Evolutionary conservation across 2,329 filamentous ascomycete genomes (phyloP).

Genomic region (Venturia asperata): DNA sequence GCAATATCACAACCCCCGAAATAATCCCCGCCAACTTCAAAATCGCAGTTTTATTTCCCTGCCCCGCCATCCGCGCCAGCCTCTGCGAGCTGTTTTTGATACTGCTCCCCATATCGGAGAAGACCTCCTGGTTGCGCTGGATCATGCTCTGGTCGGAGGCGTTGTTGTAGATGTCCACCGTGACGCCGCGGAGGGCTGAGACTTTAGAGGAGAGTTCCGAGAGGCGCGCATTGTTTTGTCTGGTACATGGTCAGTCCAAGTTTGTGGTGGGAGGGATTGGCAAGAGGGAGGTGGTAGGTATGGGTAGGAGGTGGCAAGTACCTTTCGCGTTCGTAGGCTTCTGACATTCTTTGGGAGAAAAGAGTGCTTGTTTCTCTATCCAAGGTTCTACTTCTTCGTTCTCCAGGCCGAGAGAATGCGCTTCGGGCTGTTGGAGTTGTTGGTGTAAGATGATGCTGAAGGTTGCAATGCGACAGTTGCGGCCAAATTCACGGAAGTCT

Average conservation of each 20-base stretch:
- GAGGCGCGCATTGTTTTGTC: conserved; percentile 91
- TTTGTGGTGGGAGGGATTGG: conserved; percentile 18
- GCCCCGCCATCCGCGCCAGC: conserved; percentile 81
- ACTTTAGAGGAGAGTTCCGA: conserved; percentile 88
- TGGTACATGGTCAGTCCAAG: conserved; percentile 25
- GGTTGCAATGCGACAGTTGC: background rate
- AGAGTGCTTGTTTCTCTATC: too few relatives aligned
- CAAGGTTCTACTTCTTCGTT: background rate
- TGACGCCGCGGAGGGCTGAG: conserved; percentile 83
- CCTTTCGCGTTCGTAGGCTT: conserved; percentile 54
- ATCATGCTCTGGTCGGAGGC: conserved; percentile 82
- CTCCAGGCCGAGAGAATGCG: background rate
- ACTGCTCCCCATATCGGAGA: conserved; percentile 75
- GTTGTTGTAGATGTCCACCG: conserved; percentile 96
- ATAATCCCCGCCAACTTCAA: conserved; percentile 83
- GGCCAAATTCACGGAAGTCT: background rate
- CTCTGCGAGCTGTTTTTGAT: conserved; percentile 78
- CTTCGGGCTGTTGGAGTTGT: background rate
- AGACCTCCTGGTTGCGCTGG: conserved; percentile 75
- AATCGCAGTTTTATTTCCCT: conserved; percentile 85
- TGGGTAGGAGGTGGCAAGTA: conserved; percentile 30
- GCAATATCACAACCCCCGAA: conserved; percentile 60
- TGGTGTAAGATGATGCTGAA: background rate
- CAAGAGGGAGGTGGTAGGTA: conserved; percentile 1
- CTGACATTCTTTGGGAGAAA: conserved; percentile 32